These are phyloP conservation scores for Hippophae rhamnoides DNA, from an alignment of 306 rosid genomes.

Conservation along the genomic window DNA sequence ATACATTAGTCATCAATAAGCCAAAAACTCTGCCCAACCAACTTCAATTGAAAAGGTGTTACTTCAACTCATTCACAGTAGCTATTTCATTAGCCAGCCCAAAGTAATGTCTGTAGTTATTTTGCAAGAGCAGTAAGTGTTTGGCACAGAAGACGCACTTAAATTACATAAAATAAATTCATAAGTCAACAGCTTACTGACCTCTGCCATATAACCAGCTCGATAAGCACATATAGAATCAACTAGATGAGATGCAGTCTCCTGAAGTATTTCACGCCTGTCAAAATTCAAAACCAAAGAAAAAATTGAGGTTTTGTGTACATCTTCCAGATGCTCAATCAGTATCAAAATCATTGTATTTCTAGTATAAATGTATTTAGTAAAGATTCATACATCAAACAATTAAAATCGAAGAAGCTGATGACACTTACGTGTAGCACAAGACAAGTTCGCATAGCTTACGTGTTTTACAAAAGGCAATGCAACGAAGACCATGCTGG, in stretches of 20 bases:
- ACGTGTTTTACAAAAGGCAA: constrained; percentile 80
- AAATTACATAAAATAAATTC: no score
- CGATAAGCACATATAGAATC: constrained; percentile 74
- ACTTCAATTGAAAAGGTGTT: neutral
- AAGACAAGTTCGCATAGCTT: constrained; percentile 86
- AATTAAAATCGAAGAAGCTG: constrained; percentile 15
- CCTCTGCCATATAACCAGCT: constrained; percentile 87
- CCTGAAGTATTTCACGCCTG: constrained; percentile 83
- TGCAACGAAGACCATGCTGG: constrained; percentile 95
- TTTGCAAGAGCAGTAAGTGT: neutral
- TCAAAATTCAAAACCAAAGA: constrained; percentile 11
- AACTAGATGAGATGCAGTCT: constrained; percentile 60
- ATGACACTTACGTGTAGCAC: constrained; percentile 66
- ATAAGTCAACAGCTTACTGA: constrained; percentile 10
- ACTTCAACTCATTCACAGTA: neutral
- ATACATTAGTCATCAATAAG: constrained; percentile 2
- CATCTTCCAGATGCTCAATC: constrained; percentile 10
- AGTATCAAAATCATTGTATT: constrained; percentile 1
- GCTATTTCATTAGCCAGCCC: neutral
- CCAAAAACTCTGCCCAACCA: neutral
- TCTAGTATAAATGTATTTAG: neutral
- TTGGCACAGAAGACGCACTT: no score
- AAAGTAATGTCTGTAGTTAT: neutral
- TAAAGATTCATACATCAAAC: constrained; percentile 8
- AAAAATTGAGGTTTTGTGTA: constrained; percentile 1